Base-by-base conservation (phyloP, 1,284 basidiomycete species). In the Cryptococcus maquisensis region DNA sequence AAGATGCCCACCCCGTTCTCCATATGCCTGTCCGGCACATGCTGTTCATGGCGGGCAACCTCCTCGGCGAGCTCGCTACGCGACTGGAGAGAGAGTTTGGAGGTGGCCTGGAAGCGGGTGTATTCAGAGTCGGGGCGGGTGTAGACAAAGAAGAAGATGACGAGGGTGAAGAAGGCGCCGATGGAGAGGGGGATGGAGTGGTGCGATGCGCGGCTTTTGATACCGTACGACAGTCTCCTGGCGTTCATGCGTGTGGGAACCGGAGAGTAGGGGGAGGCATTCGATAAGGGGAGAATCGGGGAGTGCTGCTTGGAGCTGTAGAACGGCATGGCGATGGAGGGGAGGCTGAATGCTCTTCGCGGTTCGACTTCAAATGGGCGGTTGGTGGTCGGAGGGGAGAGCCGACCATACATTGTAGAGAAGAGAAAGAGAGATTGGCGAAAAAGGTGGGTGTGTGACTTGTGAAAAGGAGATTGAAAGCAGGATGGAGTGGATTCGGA, bases 1-100 rank as follows among this genome's bases (percentile, higher is more conserved):
- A 67, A 47, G 12, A 65, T 38, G 5, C 58, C 63, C 15, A 67
- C 47, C 16, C 65, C 68, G 40, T 67, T 64, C 28, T 57, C 49
- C 10, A 40, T 18, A 2, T 56, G 52, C 9, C 20, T 26, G 9
- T 54, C 55, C 15, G 56, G 56, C 28, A 32, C 28, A 32, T 32
- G 28, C 28, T 32, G 7, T 2, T 32, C 28, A 32, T 32, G 28
- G 7, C 7, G 7, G 7, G 28, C 28, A 32, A 32, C 28, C 28
- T 32, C 28, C 28, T 32, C 10, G 28, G 28, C 28, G 43, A 56
- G 53, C 15, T 37, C 20, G 28, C 47, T 49, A 10, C 28, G 28
- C 28, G 54, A 49, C 41, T 56, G 56, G 15, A 60, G 15, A n/a
- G 48, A 41, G 20, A 60, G 52, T 47, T 50, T 47, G 12, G 45